Percentiles rank a stretch among this genome's conserved stretches.
phyloP scores from a whole-genome alignment of 306 rosid genomes.

The Ammopiptanthus mongolicus region DNA sequence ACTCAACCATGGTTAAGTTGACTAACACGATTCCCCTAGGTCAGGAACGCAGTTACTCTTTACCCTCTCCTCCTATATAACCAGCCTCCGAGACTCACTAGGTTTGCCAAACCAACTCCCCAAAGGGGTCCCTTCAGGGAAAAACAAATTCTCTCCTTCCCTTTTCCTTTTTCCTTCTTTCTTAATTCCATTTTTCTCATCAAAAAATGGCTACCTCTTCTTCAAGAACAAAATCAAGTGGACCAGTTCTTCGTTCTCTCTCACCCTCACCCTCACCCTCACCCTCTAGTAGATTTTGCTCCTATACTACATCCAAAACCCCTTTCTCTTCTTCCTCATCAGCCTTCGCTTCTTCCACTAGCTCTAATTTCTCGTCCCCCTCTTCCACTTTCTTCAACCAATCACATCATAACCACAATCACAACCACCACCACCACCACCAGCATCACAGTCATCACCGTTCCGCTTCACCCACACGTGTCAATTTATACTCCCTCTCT shows the following conservation, averaged over 20 bases:
- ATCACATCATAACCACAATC: constrained; percentile 5
- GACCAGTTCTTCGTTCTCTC: constrained; percentile 64
- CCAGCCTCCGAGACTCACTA: constrained; percentile 58
- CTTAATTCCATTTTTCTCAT: too few relatives aligned
- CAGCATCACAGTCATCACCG: constrained; percentile 45
- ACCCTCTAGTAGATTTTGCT: constrained; percentile 62
- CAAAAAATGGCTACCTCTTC: constrained; percentile 53
- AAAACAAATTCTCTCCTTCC: not conserved
- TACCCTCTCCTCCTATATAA: constrained; percentile 35
- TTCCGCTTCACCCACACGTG: constrained; percentile 82
- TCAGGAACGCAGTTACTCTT: constrained; percentile 33
- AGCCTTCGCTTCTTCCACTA: constrained; percentile 73
- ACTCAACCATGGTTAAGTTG: constrained; percentile 38
- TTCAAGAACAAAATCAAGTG: constrained; percentile 55
- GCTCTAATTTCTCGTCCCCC: constrained; percentile 50
- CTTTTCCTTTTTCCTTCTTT: not conserved
- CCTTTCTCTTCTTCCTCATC: constrained; percentile 45
- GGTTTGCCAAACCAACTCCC: constrained; percentile 95
- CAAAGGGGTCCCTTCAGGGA: constrained; percentile 42
- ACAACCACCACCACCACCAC: constrained; percentile 35
- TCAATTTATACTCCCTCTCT: constrained; percentile 50
- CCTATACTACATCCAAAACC: constrained; percentile 42
- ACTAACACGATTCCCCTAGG: not conserved
- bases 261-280: constrained; percentile 71
- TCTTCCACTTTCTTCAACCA: constrained; percentile 43